Conservation (phyloP, 225 moss, liverwort and hornwort species). For the Ulota crispa region DNA sequence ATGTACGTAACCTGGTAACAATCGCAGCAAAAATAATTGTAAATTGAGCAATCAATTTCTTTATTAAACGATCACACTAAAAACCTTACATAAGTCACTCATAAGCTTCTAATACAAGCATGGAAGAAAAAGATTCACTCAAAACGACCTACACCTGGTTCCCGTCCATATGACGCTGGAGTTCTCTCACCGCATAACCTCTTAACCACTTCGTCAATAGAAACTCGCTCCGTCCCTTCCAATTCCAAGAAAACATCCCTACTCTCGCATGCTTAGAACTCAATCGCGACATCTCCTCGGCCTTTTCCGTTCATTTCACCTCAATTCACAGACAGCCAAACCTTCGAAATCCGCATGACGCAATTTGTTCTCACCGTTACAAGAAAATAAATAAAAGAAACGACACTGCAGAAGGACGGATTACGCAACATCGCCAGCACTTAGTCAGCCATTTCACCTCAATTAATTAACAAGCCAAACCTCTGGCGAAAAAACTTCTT, state of each 20-base stretch:
- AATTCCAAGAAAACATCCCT: neutral
- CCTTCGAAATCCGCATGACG: neutral
- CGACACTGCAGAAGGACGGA: too few relatives aligned
- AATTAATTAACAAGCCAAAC: conserved; percentile 1
- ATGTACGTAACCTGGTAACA: neutral
- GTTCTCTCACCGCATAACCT: neutral
- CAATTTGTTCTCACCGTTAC: neutral
- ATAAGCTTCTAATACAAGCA: neutral
- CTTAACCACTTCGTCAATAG: neutral
- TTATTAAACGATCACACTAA: neutral
- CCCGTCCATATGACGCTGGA: neutral
- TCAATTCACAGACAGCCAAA: neutral
- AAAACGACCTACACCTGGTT: neutral
- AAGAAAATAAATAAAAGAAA: neutral
- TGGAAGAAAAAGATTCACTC: neutral
- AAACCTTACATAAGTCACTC: neutral
- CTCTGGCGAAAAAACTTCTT: neutral
- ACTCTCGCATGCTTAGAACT: neutral
- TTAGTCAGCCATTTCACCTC: neutral
- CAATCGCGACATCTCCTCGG: neutral
- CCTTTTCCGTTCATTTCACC: neutral
- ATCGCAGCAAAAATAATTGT: neutral
- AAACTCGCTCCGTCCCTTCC: conserved; percentile 2
- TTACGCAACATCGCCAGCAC: neutral
- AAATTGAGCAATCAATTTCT: neutral